Conservation (phyloP, 768 basidiomycete species). For the Rubroboletus pulcherrimus region DNA sequence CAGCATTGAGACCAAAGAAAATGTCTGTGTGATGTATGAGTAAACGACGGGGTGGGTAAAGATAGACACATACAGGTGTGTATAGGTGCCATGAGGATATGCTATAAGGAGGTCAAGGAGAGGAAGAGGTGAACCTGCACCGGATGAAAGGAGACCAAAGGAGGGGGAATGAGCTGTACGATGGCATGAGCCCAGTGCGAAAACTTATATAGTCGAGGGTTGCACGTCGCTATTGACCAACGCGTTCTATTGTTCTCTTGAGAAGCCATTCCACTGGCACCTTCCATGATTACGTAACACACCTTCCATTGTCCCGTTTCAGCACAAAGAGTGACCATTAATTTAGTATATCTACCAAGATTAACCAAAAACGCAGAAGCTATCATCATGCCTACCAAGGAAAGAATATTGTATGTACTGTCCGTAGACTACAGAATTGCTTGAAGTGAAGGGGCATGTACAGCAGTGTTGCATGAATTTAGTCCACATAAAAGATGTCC, state of each 20-base stretch:
- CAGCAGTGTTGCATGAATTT: neutral
- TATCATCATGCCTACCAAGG: neutral
- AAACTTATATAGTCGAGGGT: constrained; percentile 21
- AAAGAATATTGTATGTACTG: constrained; percentile 10
- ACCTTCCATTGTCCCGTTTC: constrained; percentile 19
- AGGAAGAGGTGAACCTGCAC: constrained; percentile 32
- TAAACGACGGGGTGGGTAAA: neutral
- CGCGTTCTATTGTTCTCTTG: constrained; percentile 31
- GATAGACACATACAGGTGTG: constrained; percentile 43
- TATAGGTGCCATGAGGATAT: constrained; percentile 23
- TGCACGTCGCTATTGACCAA: constrained; percentile 13
- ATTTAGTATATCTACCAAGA: constrained; percentile 3
- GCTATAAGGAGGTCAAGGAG: constrained; percentile 4
- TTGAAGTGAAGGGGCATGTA: constrained; percentile 4
- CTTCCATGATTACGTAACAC: constrained; percentile 15
- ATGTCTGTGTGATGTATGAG: constrained; percentile 35
- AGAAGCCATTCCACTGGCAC: neutral
- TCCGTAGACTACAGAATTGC: constrained; percentile 17
- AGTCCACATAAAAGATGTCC: constrained; percentile 17
- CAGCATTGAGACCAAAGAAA: constrained; percentile 76
- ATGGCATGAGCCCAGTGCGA: neutral
- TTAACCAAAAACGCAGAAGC: neutral
- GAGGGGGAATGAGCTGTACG: constrained; percentile 4
- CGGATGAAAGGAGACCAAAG: constrained; percentile 13
- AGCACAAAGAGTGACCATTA: neutral